phyloP scores from a whole-genome alignment of 805 yeast species.

The Saccharomycopsis capsularis region DNA sequence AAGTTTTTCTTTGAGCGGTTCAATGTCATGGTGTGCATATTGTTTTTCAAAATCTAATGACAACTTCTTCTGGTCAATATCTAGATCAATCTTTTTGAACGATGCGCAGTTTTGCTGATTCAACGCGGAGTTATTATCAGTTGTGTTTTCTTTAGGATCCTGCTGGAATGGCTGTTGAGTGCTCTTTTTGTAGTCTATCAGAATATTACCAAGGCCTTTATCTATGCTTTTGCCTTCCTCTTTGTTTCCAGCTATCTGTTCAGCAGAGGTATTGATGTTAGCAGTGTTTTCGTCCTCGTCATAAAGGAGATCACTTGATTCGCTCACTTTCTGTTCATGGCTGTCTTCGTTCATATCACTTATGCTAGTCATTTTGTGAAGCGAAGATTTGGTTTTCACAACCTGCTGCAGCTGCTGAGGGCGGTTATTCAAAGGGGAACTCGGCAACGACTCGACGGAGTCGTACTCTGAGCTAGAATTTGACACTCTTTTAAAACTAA shows the following conservation, averaged over 20 bases:
- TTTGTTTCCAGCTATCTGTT: too few species aligned
- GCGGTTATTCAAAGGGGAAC: slow-evolving; percentile 4
- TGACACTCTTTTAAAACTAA: slow-evolving; percentile 36
- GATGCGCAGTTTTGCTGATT: not conserved
- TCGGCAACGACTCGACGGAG: slow-evolving; percentile 16
- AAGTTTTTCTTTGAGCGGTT: not conserved
- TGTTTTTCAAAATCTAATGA: slow-evolving; percentile 22
- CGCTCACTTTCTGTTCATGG: not conserved
- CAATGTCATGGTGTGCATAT: slow-evolving; percentile 24
- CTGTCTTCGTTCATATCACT: slow-evolving; percentile 10
- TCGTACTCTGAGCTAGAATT: slow-evolving; percentile 27
- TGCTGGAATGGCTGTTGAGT: not conserved
- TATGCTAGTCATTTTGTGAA: slow-evolving; percentile 21
- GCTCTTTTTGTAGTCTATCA: not conserved
- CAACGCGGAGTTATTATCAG: not conserved
- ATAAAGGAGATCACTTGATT: not conserved
- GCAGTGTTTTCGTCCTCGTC: not conserved
- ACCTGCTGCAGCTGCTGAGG: not conserved
- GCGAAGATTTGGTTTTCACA: slow-evolving; percentile 16
- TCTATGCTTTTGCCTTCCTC: not conserved
- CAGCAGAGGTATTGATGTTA: not conserved
- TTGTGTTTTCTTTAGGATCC: not conserved
- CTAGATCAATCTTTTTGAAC: slow-evolving; percentile 17
- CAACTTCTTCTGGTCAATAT: slow-evolving; percentile 16
- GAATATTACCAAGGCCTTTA: too few species aligned